Evolutionary conservation across 2,329 filamentous ascomycete genomes (phyloP).

Genomic region (Zymoseptoria brevis): DNA sequence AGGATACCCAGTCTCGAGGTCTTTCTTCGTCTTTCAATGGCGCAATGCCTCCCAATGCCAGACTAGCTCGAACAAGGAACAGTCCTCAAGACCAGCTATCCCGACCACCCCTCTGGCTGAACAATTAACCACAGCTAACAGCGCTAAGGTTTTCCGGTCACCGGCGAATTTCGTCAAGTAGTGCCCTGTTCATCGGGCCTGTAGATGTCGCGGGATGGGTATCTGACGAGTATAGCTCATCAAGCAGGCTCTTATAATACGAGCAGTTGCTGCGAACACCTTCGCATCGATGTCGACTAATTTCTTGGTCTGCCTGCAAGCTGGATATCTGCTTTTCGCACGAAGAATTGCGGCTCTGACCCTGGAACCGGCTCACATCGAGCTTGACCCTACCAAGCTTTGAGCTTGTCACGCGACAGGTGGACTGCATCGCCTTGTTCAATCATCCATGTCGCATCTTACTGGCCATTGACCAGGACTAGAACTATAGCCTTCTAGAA

Average conservation of each 20-base stretch:
- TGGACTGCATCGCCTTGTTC: not conserved
- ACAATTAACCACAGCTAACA: too few species aligned
- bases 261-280: not conserved
- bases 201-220: not conserved
- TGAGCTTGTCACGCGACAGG: not conserved
- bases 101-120: too few species aligned
- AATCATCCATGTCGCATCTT: not conserved
- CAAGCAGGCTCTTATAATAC: not conserved
- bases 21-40: too few species aligned
- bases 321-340: not conserved
- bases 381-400: not conserved
- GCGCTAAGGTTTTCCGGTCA: too few species aligned
- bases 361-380: not conserved
- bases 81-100: too few species aligned
- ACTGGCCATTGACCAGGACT: not conserved
- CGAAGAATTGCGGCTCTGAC: not conserved
- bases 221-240: not conserved
- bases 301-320: not conserved
- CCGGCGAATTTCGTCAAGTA: too few species aligned
- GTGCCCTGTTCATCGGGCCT: too few species aligned
- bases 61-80: too few species aligned
- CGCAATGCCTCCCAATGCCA: too few species aligned
- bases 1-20: too few species aligned
- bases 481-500: not conserved
- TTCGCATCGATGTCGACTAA: not conserved